Base-by-base conservation (phyloP, 495 filamentous ascomycete species). In the Amphirosellinia nigrospora region DNA sequence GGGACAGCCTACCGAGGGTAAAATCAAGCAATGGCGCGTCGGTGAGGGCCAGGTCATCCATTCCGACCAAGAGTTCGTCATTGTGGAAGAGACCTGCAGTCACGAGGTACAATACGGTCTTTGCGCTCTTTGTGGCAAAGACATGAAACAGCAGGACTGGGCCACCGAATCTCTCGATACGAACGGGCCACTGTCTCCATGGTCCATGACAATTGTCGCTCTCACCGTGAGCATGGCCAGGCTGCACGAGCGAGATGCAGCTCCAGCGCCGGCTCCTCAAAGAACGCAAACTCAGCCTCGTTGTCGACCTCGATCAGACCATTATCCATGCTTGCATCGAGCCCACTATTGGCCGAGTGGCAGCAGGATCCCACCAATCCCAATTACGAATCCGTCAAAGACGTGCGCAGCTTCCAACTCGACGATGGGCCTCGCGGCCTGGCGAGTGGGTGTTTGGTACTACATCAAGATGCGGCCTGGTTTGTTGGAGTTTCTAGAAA, bases 391-490 rank as follows among this genome's bases (percentile, higher is more conserved):
- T 92, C 94, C 2, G 89, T 98, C 68, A 95, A 93, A 75, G 91
- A 96, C 72, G 94, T 98, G 28, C 85, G 88, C 71, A 82, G 87
- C 50, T 99, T 99, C 73, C 93, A 97, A 81, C 86, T 99, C 65
- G 93, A 97, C 70, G 94, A 97, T 75, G 92, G 90, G 26, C 91
- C 92, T 26, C 86, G 87, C 15, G 89, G 81, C 34, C 61, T 83
- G 5, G 79, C 89, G 69, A 89, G 87, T 45, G 89, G 89, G 9
- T 93, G 91, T 74, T 74, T 96, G 90, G 90, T 99, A 99, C 82
- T 98, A 97, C 78, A 95, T 98, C 84, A 99, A 99, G 80, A 89
- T 97, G 82, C 93, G 96, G n/a, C 96, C 96, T 1, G 93, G 94
- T 13, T 83, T 98, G 62, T 86, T 92, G 72, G 86, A 90, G 16